Evolutionary conservation across 2,329 filamentous ascomycete genomes (phyloP).

Genomic region (Aureobasidium vineae): DNA sequence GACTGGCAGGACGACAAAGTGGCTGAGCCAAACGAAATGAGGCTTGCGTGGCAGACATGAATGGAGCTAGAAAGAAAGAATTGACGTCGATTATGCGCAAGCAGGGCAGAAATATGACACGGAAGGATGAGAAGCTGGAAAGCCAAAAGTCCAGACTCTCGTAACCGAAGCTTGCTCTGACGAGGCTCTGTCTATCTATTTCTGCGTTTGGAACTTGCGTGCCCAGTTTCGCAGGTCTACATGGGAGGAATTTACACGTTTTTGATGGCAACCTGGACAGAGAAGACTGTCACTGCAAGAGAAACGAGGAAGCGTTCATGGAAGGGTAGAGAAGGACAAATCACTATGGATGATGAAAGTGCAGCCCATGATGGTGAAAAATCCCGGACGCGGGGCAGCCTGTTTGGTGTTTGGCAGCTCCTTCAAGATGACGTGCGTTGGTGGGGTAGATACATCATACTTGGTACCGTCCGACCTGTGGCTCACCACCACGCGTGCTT

Average conservation of each 20-base stretch:
- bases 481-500: background rate
- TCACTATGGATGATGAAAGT: conserved; percentile 3
- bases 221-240: background rate
- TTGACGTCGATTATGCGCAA: conserved; percentile 4
- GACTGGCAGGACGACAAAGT: background rate
- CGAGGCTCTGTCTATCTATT: conserved; percentile 15
- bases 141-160: conserved; percentile 6
- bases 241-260: background rate
- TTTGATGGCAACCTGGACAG: background rate
- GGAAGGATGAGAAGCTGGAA: conserved; percentile 13
- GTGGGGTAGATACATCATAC: conserved; percentile 23
- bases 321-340: background rate
- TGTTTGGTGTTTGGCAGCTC: background rate
- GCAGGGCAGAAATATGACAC: conserved; percentile 3
- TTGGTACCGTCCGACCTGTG: background rate
- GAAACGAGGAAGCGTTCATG: conserved; percentile 5
- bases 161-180: conserved; percentile 10
- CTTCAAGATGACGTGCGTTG: background rate
- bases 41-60: conserved; percentile 15
- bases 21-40: conserved; percentile 17
- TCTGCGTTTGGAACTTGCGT: background rate
- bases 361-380: background rate
- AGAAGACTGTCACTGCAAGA: background rate
- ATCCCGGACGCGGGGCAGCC: conserved; percentile 9
- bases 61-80: background rate